phyloP scores from a whole-genome alignment of 2,329 filamentous ascomycete genomes.

The Botrytis medusae region DNA sequence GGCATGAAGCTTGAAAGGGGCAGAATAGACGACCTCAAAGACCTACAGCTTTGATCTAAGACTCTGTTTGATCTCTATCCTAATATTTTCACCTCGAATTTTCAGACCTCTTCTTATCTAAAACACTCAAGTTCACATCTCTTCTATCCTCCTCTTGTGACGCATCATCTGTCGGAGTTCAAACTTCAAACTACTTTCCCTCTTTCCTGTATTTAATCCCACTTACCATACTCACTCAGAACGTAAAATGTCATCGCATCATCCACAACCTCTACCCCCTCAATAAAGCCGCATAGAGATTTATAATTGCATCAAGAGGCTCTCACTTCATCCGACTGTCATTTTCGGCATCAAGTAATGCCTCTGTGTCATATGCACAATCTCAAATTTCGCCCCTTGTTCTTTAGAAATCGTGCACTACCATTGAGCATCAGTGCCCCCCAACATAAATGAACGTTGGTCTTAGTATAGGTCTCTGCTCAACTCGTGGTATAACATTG shows the following conservation, averaged over 20 bases:
- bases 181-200: neutral
- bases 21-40: neutral
- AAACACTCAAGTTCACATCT: neutral
- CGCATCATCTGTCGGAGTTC: neutral
- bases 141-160: neutral
- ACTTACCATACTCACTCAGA: neutral
- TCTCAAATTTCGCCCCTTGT: neutral
- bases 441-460: fast-evolving
- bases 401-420: neutral
- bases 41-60: neutral
- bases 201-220: neutral
- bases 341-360: neutral
- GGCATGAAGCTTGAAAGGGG: neutral
- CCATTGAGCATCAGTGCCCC: neutral
- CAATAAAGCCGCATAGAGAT: neutral
- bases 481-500: neutral
- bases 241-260: neutral
- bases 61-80: neutral
- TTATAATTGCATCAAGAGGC: neutral
- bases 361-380: neutral
- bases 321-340: neutral
- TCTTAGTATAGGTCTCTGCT: neutral
- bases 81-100: neutral
- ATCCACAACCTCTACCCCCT: neutral
- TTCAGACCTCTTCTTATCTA: neutral